Evolutionary conservation across 495 filamentous ascomycete species (phyloP), one percentile per base, ranked within the genome.

Genomic region (Xylaria castorea): DNA sequence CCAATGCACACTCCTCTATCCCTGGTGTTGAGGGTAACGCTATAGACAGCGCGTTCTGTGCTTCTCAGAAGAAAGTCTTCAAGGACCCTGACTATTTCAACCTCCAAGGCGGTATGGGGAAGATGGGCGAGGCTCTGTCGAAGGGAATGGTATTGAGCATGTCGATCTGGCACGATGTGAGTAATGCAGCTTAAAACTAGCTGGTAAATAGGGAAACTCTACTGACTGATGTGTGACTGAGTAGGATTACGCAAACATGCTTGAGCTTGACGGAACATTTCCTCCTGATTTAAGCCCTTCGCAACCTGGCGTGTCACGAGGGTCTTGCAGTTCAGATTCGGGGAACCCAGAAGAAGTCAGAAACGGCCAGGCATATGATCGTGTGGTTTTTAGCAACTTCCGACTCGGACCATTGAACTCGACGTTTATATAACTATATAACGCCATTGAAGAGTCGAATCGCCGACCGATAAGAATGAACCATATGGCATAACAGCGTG

Each of bases 161-260:
- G 53, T 57, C 53, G 1, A 57, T 57, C 30, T 57, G 53, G 25
- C 53, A 57, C 27, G 53, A 55, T 55, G 51, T 55, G 25, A 55
- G 51, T 30, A 18, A 16, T 55, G 25, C 12, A 4, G 11, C 3
- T 14, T 30, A 55, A 14, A 55, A 18, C 12, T 6, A 55, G 25
- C 4, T 30, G 11, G 0, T 16, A 7, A 6, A 3, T 6, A 30
- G 11, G 11, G 14, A 27, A 55, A 2, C 25, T 16, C 9, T 3
- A 27, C 25, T 55, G 12, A 55, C 11, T 2, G 8, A n/a, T 14
- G 12, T 55, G 25, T 18, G 3, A 55, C 12, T 14, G 25, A 30
- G 12, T 5, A 55, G 51, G 51, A 55, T 16, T 55, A 55, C 12
- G 51, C 51, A 55, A 30, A 55, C 12, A 55, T 55, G 51, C 51